These are phyloP conservation scores for Macrocystidia cucumis DNA, from an alignment of 1,284 basidiomycete species.

Conservation along the genomic window DNA sequence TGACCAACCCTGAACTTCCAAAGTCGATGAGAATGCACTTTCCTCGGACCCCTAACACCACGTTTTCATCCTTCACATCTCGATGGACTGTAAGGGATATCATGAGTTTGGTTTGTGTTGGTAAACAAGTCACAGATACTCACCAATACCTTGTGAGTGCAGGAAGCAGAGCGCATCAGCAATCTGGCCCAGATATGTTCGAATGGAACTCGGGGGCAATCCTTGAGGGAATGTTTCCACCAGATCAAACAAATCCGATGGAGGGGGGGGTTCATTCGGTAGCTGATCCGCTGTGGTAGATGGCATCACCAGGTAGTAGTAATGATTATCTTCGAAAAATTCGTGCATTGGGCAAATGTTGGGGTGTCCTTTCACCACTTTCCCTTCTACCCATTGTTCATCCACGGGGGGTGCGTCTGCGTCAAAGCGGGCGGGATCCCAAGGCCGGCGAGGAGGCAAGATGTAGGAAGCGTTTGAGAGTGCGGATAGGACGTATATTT, in stretches of 20 bases:
- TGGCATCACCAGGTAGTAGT: constrained; percentile 87
- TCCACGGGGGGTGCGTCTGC: constrained; percentile 9
- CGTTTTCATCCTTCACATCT: constrained; percentile 98
- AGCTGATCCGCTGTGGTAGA: constrained; percentile 55
- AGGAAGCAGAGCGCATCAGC: constrained; percentile 90
- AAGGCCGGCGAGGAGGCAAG: constrained; percentile 66
- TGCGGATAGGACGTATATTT: constrained; percentile 96
- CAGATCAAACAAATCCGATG: constrained; percentile 90
- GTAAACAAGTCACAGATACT: constrained; percentile 15
- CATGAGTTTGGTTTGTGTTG: constrained; percentile 4
- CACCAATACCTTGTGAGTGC: constrained; percentile 84
- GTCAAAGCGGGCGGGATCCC: constrained; percentile 61
- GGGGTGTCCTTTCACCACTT: constrained; percentile 75
- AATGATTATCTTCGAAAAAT: constrained; percentile 97
- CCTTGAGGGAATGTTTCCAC: constrained; percentile 89
- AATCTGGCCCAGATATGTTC: constrained; percentile 89
- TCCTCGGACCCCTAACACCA: constrained; percentile 68
- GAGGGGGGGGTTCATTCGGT: constrained; percentile 42
- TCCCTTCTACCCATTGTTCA: constrained; percentile 60
- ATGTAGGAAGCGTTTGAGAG: constrained; percentile 73
- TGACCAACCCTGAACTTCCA: constrained; percentile 86
- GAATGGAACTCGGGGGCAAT: constrained; percentile 67
- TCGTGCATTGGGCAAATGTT: constrained; percentile 92
- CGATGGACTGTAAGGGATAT: constrained; percentile 73
- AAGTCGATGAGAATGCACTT: constrained; percentile 95